Percentiles rank a stretch among this genome's conserved stretches.
phyloP scores from a whole-genome alignment of 768 basidiomycete genomes.

The Dendrothele bispora region DNA sequence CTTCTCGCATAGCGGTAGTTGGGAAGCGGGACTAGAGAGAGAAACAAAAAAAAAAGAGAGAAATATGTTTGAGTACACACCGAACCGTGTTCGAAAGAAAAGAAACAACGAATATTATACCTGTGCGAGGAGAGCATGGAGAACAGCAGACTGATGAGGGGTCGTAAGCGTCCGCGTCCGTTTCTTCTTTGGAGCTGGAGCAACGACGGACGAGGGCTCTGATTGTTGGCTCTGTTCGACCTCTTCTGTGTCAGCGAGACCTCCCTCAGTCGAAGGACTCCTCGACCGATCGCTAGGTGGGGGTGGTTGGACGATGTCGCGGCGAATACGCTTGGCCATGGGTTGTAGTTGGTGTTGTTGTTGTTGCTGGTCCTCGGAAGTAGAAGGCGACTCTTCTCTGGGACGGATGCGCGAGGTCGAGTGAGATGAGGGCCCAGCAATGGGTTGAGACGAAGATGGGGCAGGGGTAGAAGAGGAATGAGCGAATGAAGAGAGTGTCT shows the following conservation, averaged over 20 bases:
- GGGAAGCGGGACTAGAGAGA: slow-evolving; percentile 77
- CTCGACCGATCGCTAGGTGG: slow-evolving; percentile 26
- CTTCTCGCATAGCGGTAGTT: slow-evolving; percentile 83
- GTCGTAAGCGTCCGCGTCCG: slow-evolving; percentile 84
- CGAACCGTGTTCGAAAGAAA: too few relatives aligned
- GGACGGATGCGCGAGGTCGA: slow-evolving; percentile 20
- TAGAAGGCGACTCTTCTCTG: slow-evolving; percentile 21
- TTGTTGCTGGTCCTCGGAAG: too few relatives aligned
- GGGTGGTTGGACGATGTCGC: slow-evolving; percentile 27
- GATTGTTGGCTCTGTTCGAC: slow-evolving; percentile 44
- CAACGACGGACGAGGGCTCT: slow-evolving; percentile 32
- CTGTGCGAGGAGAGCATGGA: slow-evolving; percentile 85
- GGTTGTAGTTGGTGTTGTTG: too few relatives aligned
- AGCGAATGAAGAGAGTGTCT: slow-evolving; percentile 14
- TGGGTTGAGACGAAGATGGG: too few relatives aligned
- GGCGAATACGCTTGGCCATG: slow-evolving; percentile 46
- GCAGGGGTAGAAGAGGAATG: slow-evolving; percentile 25
- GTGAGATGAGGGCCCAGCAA: slow-evolving; percentile 21
- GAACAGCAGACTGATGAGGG: slow-evolving; percentile 84
- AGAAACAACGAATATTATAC: slow-evolving; percentile 37
- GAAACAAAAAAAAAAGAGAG: too few relatives aligned
- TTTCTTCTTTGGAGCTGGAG: slow-evolving; percentile 67
- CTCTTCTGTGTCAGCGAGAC: slow-evolving; percentile 60
- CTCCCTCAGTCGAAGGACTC: slow-evolving; percentile 47
- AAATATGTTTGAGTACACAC: slow-evolving; percentile 11